Percentiles rank a stretch among this genome's conserved stretches.
Evolutionary conservation across 257 asterid species (phyloP).

Genomic region (Nyctanthes arbortristis): DNA sequence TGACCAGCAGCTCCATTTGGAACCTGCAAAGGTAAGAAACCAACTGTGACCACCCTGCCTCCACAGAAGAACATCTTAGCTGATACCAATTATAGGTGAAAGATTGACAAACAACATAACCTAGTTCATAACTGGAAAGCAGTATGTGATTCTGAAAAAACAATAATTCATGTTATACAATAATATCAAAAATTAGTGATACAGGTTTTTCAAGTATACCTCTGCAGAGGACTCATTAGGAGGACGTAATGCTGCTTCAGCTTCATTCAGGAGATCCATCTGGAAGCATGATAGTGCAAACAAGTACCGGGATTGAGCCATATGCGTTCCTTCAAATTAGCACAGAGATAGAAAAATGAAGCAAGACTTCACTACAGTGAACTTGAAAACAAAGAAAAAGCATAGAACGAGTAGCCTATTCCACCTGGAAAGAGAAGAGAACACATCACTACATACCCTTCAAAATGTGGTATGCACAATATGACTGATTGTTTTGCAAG

Average conservation of each 20-base stretch:
- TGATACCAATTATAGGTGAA: conserved; percentile 13
- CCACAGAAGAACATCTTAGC: conserved; percentile 10
- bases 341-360: conserved; percentile 24
- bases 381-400: conserved; percentile 13
- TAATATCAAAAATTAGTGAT: background rate
- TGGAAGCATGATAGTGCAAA: conserved; percentile 92
- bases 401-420: background rate
- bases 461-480: conserved; percentile 80
- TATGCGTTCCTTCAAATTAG: conserved; percentile 58
- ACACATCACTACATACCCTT: conserved; percentile 53
- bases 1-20: conserved; percentile 99
- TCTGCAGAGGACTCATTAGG: conserved; percentile 72
- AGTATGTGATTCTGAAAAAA: background rate
- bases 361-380: conserved; percentile 17
- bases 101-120: conserved; percentile 4
- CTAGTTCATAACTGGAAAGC: background rate
- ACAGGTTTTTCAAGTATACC: conserved; percentile 40
- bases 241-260: conserved; percentile 71
- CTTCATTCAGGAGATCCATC: conserved; percentile 91
- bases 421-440: conserved; percentile 10
- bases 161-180: conserved; percentile 6
- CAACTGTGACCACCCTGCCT: conserved; percentile 20
- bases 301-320: conserved; percentile 92
- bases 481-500: conserved; percentile 88
- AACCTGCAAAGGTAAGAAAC: conserved; percentile 51